Evolutionary conservation across 1,284 basidiomycete genomes (phyloP), one percentile per base, ranked within the genome.

Genomic region (Malassezia sympodialis): DNA sequence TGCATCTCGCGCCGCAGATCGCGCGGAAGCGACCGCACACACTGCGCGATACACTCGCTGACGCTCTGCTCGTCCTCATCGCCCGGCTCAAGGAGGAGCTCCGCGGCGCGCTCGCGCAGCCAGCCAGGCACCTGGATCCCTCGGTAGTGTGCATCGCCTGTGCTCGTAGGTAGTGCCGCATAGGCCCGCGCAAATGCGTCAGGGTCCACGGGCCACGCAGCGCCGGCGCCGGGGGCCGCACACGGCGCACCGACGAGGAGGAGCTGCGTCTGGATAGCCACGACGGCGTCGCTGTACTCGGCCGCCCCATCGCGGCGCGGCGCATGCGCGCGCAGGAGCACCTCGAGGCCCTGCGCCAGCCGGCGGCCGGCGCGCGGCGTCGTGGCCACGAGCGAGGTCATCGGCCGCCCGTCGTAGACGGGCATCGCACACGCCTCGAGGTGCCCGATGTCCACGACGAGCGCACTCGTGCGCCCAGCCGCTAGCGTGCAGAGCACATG

Each of bases 371-470:
- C 68, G 41, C 65, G 53, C 15, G 62, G 51, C 23, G 53, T 68
- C 19, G 61, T 53, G 2, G 44, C 45, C 0, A 53, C n/a, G 40
- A 58, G 41, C 17, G 51, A 56, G 15, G 46, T 35, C 40, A 72
- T 26, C 3, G 62, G 63, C 17, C 68, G 45, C 10, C 66, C 68
- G 34, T 63, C 66, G 48, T 65, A 69, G 15, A 72, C 91, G 0
- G 93, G 90, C 37, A 93, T 80, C 8, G 84, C 83, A 2, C 84
- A 85, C 0, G 90, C 86, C 75, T 98, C 90, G 1, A 93, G 80
- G 72, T 91, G 84, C 0, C 93, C 94, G 61, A 84, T 84, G 66
- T 96, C 90, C 2, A 98, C 79, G 0, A 96, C 91, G 7, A 98
- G 81, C 1, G 91, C 93, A 0, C 89, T 90, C 61, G 90, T 86